These are phyloP conservation scores for Sambucus nigra DNA, from an alignment of 129 eudicot genomes.

Conservation along the genomic window DNA sequence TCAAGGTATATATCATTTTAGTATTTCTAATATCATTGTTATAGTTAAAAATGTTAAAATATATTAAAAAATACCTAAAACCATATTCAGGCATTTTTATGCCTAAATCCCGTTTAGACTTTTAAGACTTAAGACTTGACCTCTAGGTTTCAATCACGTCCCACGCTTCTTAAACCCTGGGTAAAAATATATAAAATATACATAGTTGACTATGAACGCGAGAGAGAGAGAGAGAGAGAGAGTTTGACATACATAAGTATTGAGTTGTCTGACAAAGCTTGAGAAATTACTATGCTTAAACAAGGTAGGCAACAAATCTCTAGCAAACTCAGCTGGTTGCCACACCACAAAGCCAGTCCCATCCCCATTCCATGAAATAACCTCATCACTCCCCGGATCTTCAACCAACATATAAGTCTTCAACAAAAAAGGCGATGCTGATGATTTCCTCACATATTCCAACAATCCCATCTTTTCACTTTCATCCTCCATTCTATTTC, in stretches of 20 bases:
- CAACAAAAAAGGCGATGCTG: conserved; percentile 76
- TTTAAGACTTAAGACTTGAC: too few species aligned
- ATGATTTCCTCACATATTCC: conserved; percentile 38
- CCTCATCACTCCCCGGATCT: conserved; percentile 63
- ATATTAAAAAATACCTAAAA: too few species aligned
- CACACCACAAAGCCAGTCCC: conserved; percentile 86
- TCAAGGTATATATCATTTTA: too few species aligned
- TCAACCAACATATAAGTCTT: conserved; percentile 88
- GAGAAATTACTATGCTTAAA: conserved; percentile 93
- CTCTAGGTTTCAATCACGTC: too few species aligned
- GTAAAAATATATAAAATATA: too few species aligned
- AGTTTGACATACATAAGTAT: conserved; percentile 57
- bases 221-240: too few species aligned
- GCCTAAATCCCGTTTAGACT: too few species aligned
- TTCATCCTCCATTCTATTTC: neutral
- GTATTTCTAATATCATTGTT: too few species aligned
- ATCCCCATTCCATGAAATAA: conserved; percentile 67
- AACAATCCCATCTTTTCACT: conserved; percentile 22
- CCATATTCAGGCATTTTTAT: too few species aligned
- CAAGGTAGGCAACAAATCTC: conserved; percentile 81
- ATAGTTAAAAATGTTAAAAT: too few species aligned
- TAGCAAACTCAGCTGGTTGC: conserved; percentile 90
- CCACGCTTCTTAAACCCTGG: too few species aligned
- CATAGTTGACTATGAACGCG: too few species aligned
- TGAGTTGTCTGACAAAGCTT: conserved; percentile 91